Percentiles rank a stretch among this genome's conserved stretches.
These are phyloP conservation scores for Colletotrichum coccodes DNA, from an alignment of 2,329 filamentous ascomycete species.

Conservation along the genomic window DNA sequence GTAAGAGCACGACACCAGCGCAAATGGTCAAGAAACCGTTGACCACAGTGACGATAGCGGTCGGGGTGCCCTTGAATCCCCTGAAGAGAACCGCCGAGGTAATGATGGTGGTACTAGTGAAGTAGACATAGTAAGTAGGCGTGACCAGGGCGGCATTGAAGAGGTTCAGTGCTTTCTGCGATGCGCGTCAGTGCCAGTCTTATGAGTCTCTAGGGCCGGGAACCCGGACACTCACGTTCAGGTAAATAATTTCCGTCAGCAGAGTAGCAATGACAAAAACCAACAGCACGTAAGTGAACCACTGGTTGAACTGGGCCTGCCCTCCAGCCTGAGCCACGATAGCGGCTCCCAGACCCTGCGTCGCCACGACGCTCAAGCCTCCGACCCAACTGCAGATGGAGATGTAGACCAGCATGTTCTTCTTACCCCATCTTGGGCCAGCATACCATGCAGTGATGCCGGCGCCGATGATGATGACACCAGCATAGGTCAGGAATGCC, in stretches of 20 bases:
- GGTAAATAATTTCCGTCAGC: slow-evolving; percentile 91
- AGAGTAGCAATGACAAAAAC: slow-evolving; percentile 92
- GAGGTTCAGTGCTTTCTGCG: slow-evolving; percentile 95
- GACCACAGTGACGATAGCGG: slow-evolving; percentile 87
- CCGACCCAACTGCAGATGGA: slow-evolving; percentile 96
- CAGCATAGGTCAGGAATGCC: slow-evolving; percentile 86
- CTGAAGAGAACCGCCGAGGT: slow-evolving; percentile 92
- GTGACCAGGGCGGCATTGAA: slow-evolving; percentile 98
- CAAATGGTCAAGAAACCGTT: slow-evolving; percentile 96
- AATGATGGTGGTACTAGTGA: slow-evolving; percentile 94
- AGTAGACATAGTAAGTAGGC: slow-evolving; percentile 98
- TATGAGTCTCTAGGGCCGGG: background rate
- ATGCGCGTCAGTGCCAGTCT: slow-evolving; percentile 42
- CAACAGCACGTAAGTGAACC: slow-evolving; percentile 93
- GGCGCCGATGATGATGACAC: slow-evolving; percentile 81
- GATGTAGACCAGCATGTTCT: slow-evolving; percentile 97
- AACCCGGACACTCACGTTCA: slow-evolving; percentile 76
- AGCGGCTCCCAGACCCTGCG: slow-evolving; percentile 90
- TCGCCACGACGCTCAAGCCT: slow-evolving; percentile 92
- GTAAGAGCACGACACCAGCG: slow-evolving; percentile 88
- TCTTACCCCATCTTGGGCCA: slow-evolving; percentile 90
- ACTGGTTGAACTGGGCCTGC: slow-evolving; percentile 91
- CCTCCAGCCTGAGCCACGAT: slow-evolving; percentile 89
- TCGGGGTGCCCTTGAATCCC: slow-evolving; percentile 88
- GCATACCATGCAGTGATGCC: slow-evolving; percentile 80